Evolutionary conservation across 1,284 basidiomycete species (phyloP).

Genomic region (Cutaneotrichosporon daszewskae): DNA sequence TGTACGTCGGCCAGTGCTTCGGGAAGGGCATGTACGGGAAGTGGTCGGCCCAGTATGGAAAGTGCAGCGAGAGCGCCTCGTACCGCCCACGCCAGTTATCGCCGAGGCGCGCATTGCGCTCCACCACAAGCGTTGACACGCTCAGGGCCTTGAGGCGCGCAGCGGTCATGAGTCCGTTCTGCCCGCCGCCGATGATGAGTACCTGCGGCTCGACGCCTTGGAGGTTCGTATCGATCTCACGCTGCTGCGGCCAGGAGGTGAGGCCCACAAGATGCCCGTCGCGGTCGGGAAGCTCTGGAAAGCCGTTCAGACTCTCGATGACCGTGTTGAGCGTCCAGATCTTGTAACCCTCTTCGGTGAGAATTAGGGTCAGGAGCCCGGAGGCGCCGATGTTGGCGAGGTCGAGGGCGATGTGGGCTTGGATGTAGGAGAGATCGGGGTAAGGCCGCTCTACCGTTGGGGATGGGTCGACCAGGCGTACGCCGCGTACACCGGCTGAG

Average conservation of each 20-base stretch:
- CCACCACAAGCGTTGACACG: constrained; percentile 43
- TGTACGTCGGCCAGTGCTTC: constrained; percentile 57
- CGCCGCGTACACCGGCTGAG: constrained; percentile 26
- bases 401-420: constrained; percentile 54
- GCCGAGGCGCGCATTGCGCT: constrained; percentile 42
- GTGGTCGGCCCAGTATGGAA: constrained; percentile 52
- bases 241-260: constrained; percentile 17
- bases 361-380: constrained; percentile 56
- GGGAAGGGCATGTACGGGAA: constrained; percentile 52
- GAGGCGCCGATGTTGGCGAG: constrained; percentile 51
- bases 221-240: constrained; percentile 19
- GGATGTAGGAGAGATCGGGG: constrained; percentile 57
- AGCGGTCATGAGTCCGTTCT: no score
- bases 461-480: constrained; percentile 47
- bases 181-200: no score
- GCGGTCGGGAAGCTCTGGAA: constrained; percentile 45
- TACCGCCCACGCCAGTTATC: constrained; percentile 53
- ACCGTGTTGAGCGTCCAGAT: constrained; percentile 55
- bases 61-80: constrained; percentile 58
- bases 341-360: constrained; percentile 52
- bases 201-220: constrained; percentile 52
- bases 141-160: constrained; percentile 48
- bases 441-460: constrained; percentile 50
- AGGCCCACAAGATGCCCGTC: constrained; percentile 28
- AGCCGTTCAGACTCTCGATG: constrained; percentile 53